Conservation (phyloP, 352 stramenopile genomes). For the Phytophthora tubulina region DNA sequence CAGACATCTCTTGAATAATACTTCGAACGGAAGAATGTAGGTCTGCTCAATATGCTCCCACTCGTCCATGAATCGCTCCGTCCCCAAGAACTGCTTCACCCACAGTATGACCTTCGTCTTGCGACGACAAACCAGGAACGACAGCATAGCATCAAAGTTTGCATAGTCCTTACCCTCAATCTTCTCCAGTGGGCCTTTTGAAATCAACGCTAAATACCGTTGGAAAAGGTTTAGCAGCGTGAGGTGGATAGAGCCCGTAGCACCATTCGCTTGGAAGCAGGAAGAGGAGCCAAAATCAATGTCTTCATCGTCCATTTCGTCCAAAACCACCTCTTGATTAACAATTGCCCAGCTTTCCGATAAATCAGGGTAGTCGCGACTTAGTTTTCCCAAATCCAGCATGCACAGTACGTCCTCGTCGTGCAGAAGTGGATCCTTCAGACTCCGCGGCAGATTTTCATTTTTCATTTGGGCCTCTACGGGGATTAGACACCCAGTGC, state of each 20-base stretch:
- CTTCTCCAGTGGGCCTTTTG: slow-evolving; percentile 36
- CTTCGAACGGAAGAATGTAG: slow-evolving; percentile 35
- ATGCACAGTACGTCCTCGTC: slow-evolving; percentile 3
- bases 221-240: slow-evolving; percentile 35
- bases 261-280: slow-evolving; percentile 9
- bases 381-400: slow-evolving; percentile 25
- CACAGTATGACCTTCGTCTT: slow-evolving; percentile 43
- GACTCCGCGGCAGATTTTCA: slow-evolving; percentile 12
- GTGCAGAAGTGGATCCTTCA: slow-evolving; percentile 32
- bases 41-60: slow-evolving; percentile 42
- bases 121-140: slow-evolving; percentile 52
- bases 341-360: slow-evolving; percentile 28
- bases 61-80: slow-evolving; percentile 45
- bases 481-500: slow-evolving; percentile 41
- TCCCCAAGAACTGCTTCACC: slow-evolving; percentile 43
- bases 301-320: slow-evolving; percentile 32
- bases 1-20: slow-evolving; percentile 43
- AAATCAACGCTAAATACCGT: slow-evolving; percentile 31
- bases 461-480: slow-evolving; percentile 25
- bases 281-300: slow-evolving; percentile 41
- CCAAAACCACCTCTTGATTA: slow-evolving; percentile 25
- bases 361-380: slow-evolving; percentile 34
- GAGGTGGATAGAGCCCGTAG: slow-evolving; percentile 2
- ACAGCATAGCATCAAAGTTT: slow-evolving; percentile 48
- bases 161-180: slow-evolving; percentile 33